phyloP scores from a whole-genome alignment of 2,329 filamentous ascomycete species.

The Fonsecaea multimorphosa region DNA sequence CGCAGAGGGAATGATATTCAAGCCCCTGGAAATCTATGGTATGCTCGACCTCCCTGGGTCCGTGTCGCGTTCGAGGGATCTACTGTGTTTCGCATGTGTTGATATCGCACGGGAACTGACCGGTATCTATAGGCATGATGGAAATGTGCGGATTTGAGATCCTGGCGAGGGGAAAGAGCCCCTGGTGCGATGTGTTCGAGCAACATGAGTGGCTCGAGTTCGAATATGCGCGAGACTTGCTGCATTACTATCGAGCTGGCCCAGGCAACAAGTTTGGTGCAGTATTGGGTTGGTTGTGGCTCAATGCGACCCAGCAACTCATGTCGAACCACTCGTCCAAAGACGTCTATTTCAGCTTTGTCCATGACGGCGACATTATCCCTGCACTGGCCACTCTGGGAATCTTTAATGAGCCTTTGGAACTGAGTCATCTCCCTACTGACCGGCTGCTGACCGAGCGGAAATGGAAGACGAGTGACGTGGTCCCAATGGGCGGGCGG shows the following conservation, averaged over 20 bases:
- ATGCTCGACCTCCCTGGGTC: conserved; percentile 47
- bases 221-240: conserved; percentile 64
- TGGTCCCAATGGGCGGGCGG: conserved; percentile 64
- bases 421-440: conserved; percentile 53
- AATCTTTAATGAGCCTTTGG: conserved; percentile 55
- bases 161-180: conserved; percentile 58
- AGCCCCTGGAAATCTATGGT: conserved; percentile 58
- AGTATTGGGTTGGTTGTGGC: conserved; percentile 63
- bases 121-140: conserved; percentile 44
- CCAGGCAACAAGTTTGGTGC: conserved; percentile 62
- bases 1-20: conserved; percentile 53
- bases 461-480: conserved; percentile 61
- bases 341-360: conserved; percentile 63
- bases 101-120: background rate
- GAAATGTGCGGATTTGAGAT: conserved; percentile 67
- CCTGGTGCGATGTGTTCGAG: conserved; percentile 64
- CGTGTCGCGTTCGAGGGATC: background rate
- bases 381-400: conserved; percentile 57
- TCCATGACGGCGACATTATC: conserved; percentile 65
- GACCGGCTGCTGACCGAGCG: conserved; percentile 53
- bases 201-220: conserved; percentile 61
- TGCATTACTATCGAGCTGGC: conserved; percentile 65
- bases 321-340: conserved; percentile 50
- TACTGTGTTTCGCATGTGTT: background rate
- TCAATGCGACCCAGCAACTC: conserved; percentile 62